Evolutionary conservation across 2,329 filamentous ascomycete species (phyloP).

Genomic region (Piedraia hortae): DNA sequence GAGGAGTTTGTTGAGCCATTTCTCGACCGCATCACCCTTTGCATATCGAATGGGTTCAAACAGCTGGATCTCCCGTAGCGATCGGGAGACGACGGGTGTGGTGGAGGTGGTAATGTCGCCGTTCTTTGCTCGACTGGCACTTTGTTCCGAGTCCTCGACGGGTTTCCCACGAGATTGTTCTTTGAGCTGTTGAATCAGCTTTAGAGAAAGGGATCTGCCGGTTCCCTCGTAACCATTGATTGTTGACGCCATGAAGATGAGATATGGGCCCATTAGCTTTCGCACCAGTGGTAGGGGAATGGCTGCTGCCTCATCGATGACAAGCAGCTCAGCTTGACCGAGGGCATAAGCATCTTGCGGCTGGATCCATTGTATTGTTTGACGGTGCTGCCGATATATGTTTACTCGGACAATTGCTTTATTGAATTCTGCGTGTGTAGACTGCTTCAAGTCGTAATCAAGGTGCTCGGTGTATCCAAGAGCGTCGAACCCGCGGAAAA

Average conservation of each 20-base stretch:
- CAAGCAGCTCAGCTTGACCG: slow-evolving; percentile 78
- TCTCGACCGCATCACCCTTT: slow-evolving; percentile 71
- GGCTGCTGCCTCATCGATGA: slow-evolving; percentile 92
- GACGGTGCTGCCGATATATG: slow-evolving; percentile 75
- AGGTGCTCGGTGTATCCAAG: slow-evolving; percentile 81
- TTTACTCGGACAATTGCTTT: slow-evolving; percentile 96
- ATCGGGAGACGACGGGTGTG: slow-evolving; percentile 36
- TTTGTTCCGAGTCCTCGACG: slow-evolving; percentile 28
- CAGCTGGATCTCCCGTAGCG: slow-evolving; percentile 72
- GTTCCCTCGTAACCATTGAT: slow-evolving; percentile 98
- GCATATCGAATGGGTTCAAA: slow-evolving; percentile 87
- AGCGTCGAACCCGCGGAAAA: slow-evolving; percentile 94
- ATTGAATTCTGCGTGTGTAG: slow-evolving; percentile 94
- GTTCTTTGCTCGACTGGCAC: slow-evolving; percentile 55
- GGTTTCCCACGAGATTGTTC: slow-evolving; percentile 56
- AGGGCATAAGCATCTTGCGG: slow-evolving; percentile 87
- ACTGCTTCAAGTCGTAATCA: slow-evolving; percentile 95
- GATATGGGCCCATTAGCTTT: slow-evolving; percentile 85
- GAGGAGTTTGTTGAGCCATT: slow-evolving; percentile 82
- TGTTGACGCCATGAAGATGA: slow-evolving; percentile 97
- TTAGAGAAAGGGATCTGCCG: slow-evolving; percentile 75
- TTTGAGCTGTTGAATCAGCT: slow-evolving; percentile 86
- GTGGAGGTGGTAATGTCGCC: slow-evolving; percentile 41
- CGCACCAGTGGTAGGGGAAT: slow-evolving; percentile 79
- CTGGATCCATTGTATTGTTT: slow-evolving; percentile 96